Conservation (phyloP, 176 grass and related monocot species). For the Hordeum marinum region DNA sequence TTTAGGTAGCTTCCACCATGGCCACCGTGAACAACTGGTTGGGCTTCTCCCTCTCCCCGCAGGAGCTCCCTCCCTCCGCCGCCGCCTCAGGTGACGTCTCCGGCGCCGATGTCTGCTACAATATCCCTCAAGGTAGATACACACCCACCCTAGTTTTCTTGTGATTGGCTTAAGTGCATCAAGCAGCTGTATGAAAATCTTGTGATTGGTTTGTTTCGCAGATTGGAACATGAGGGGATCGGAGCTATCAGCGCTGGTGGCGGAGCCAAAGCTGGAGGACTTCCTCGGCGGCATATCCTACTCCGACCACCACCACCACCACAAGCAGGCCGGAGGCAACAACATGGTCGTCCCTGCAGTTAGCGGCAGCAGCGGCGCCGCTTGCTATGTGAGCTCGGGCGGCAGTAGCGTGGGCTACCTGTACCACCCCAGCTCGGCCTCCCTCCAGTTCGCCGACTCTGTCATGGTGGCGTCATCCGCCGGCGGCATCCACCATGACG, state of each 20-base stretch:
- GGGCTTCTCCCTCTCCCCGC: slow-evolving; percentile 85
- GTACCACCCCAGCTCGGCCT: slow-evolving; percentile 35
- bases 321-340: background rate
- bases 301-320: slow-evolving; percentile 62
- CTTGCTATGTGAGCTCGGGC: slow-evolving; percentile 32
- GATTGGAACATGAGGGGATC: slow-evolving; percentile 95
- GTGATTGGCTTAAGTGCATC: background rate
- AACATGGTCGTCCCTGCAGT: slow-evolving; percentile 34
- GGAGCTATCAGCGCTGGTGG: slow-evolving; percentile 80
- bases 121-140: slow-evolving; percentile 47
- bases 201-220: slow-evolving; percentile 14
- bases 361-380: slow-evolving; percentile 9
- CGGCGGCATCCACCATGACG: background rate
- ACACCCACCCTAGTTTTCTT: background rate
- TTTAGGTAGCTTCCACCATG: slow-evolving; percentile 40
- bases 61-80: slow-evolving; percentile 61
- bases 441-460: slow-evolving; percentile 49
- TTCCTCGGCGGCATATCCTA: slow-evolving; percentile 87
- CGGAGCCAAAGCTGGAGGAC: slow-evolving; percentile 91
- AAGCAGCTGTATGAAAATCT: slow-evolving; percentile 2
- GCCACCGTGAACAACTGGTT: slow-evolving; percentile 94
- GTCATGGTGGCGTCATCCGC: slow-evolving; percentile 39
- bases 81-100: slow-evolving; percentile 40
- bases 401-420: slow-evolving; percentile 40
- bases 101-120: slow-evolving; percentile 47